phyloP scores from a whole-genome alignment of 2,329 filamentous ascomycete species.

The Trichophyton benhamiae region DNA sequence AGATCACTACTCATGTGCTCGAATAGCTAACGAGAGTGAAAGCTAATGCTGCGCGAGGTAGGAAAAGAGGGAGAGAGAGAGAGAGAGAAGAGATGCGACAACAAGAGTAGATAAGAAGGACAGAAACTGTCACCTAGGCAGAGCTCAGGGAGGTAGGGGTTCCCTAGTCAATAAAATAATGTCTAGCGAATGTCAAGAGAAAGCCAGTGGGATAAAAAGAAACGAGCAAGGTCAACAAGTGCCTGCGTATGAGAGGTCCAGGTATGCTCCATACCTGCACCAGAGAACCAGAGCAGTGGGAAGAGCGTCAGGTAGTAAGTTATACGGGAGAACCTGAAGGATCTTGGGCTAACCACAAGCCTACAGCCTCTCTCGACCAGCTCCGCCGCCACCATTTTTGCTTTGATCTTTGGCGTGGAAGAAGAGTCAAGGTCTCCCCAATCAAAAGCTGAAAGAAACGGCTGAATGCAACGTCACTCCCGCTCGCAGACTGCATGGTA shows the following conservation, averaged over 20 bases:
- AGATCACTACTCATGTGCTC: not conserved
- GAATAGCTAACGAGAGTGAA: not conserved
- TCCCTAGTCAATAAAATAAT: not conserved
- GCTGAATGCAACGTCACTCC: slow-evolving; percentile 3
- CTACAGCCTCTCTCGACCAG: not conserved
- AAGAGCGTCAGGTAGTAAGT: not conserved
- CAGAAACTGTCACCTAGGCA: not conserved
- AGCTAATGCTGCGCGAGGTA: too few species aligned
- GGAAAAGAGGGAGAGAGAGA: not conserved
- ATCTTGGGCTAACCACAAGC: not conserved
- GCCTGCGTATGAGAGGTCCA: not conserved
- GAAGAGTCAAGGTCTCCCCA: not conserved
- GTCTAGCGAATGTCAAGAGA: not conserved
- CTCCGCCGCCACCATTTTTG: not conserved
- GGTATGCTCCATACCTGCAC: not conserved
- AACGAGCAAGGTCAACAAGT: not conserved
- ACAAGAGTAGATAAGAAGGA: not conserved
- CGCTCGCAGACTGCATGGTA: not conserved
- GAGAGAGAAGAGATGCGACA: not conserved
- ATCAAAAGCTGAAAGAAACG: not conserved
- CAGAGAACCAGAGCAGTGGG: not conserved
- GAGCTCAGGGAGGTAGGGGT: not conserved
- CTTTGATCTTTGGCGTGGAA: not conserved
- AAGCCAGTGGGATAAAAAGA: not conserved
- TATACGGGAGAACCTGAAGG: not conserved